These are phyloP conservation scores for Rutstroemia sydowiana DNA, from an alignment of 2,329 filamentous ascomycete genomes.

Conservation along the genomic window DNA sequence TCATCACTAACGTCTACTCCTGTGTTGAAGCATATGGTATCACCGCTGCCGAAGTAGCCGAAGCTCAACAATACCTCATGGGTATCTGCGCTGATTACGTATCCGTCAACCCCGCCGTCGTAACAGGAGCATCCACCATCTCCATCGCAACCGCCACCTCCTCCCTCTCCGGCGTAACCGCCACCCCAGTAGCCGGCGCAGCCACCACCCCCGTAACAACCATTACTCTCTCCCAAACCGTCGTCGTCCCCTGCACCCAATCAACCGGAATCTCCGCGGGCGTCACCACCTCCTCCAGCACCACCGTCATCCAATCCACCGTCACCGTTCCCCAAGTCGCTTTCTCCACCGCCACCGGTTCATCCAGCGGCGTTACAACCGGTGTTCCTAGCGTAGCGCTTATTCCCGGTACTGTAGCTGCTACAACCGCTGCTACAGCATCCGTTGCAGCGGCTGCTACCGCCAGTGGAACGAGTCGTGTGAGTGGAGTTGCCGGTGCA, in stretches of 20 bases:
- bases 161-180: too few relatives aligned
- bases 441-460: conserved; percentile 12
- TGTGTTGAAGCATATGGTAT: conserved; percentile 75
- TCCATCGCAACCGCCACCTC: conserved; percentile 45
- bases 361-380: conserved; percentile 10
- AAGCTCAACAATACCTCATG: conserved; percentile 77
- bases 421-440: conserved; percentile 13
- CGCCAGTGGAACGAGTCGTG: too few relatives aligned
- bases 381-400: conserved; percentile 27
- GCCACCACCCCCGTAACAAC: conserved; percentile 40
- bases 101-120: conserved; percentile 72
- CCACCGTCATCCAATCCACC: conserved; percentile 39
- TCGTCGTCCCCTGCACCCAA: conserved; percentile 43
- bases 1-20: conserved; percentile 70
- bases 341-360: conserved; percentile 34
- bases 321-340: conserved; percentile 46
- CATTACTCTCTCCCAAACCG: conserved; percentile 42
- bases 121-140: conserved; percentile 62
- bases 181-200: conserved; percentile 10
- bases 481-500: conserved; percentile 3
- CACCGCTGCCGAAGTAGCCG: conserved; percentile 55
- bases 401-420: conserved; percentile 31
- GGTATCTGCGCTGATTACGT: conserved; percentile 79
- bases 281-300: conserved; percentile 42
- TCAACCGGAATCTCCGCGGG: conserved; percentile 30